phyloP scores from a whole-genome alignment of 441 rosid genomes.

The Gossypium schwendimanii region DNA sequence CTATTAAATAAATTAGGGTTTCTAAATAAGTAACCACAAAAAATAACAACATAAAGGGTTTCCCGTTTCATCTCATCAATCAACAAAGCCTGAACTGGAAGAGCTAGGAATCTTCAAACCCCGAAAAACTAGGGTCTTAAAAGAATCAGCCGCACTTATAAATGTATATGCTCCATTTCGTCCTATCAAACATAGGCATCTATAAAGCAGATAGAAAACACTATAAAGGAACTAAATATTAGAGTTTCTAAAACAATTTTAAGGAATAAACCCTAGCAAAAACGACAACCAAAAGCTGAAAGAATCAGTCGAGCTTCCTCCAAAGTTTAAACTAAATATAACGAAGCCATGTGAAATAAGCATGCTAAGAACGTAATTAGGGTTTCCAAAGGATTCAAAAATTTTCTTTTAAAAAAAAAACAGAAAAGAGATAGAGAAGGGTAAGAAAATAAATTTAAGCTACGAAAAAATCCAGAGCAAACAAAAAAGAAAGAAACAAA shows the following conservation, averaged over 20 bases:
- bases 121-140: neutral
- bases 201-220: neutral
- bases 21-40: neutral
- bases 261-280: neutral
- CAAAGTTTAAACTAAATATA: neutral
- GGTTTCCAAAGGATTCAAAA: neutral
- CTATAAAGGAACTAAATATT: neutral
- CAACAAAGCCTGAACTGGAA: neutral
- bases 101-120: neutral
- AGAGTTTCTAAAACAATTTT: neutral
- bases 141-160: neutral
- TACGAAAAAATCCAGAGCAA: neutral
- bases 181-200: neutral
- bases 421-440: neutral
- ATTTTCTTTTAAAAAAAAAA: neutral
- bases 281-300: neutral
- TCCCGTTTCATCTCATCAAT: neutral
- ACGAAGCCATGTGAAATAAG: neutral
- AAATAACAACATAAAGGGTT: neutral
- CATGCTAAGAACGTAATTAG: neutral
- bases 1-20: neutral
- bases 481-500: neutral
- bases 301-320: neutral
- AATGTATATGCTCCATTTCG: neutral
- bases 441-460: neutral